Conservation (phyloP, 345 rosid genomes). For the Ricinus communis region DNA sequence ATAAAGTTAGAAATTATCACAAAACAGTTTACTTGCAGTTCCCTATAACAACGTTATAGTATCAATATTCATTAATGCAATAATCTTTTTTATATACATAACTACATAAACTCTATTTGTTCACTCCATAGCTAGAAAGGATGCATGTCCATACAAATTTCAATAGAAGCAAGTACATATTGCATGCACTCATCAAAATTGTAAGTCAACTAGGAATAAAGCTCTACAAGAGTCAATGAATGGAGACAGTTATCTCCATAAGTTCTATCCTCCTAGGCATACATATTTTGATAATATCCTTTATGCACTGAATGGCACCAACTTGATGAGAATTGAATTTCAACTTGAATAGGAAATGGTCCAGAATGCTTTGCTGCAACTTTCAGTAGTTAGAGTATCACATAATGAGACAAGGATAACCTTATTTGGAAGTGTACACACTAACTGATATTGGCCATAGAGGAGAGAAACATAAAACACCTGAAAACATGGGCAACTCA, state of each 20-base stretch:
- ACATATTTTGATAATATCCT: neutral
- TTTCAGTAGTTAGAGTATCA: neutral
- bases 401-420: neutral
- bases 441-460: neutral
- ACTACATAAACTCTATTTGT: no score
- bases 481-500: neutral
- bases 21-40: neutral
- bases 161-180: neutral
- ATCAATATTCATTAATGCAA: neutral
- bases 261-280: neutral
- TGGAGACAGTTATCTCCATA: neutral
- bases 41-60: neutral
- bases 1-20: neutral
- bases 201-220: neutral
- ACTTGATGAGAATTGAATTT: neutral
- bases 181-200: neutral
- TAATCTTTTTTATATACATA: neutral
- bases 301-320: neutral
- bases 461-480: neutral
- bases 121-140: neutral
- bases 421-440: neutral
- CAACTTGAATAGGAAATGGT: neutral
- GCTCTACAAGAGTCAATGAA: conserved; percentile 1
- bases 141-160: conserved; percentile 5
- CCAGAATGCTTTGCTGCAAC: neutral